phyloP scores from a whole-genome alignment of 164 flowering plant species.

The Cinnamomum chago region DNA sequence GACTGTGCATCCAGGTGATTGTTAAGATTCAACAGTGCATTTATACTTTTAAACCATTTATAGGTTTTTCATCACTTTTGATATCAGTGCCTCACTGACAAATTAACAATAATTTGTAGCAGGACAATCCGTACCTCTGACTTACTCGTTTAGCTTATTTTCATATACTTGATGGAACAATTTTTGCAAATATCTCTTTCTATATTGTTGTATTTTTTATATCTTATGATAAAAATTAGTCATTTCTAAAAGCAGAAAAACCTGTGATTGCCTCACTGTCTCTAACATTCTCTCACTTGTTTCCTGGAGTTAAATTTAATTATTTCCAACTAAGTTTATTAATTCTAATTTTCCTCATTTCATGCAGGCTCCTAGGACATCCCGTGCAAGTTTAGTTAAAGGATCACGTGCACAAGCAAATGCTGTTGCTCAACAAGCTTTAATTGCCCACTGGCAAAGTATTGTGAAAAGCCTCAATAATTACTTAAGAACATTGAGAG shows the following conservation, averaged over 20 bases:
- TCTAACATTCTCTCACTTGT: background rate
- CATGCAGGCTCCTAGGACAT: conserved; percentile 85
- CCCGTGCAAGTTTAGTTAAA: conserved; percentile 85
- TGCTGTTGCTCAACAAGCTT: conserved; percentile 94
- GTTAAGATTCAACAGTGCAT: background rate
- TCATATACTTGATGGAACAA: no score
- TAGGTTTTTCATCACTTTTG: background rate
- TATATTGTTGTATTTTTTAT: no score
- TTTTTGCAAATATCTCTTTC: no score
- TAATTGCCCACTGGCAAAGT: conserved; percentile 98
- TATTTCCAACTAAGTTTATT: background rate
- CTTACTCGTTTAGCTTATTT: no score
- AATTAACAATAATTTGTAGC: no score
- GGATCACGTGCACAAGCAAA: conserved; percentile 85
- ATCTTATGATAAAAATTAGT: no score
- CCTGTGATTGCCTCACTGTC: background rate
- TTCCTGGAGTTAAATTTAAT: background rate
- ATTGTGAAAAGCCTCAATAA: conserved; percentile 75
- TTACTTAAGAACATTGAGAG: conserved; percentile 69
- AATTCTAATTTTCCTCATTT: background rate
- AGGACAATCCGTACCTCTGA: no score
- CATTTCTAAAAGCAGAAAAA: no score
- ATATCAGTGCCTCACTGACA: no score
- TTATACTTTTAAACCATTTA: no score
- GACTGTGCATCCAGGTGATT: conserved; percentile 89